Percentiles rank a stretch among this genome's conserved stretches.
phyloP scores from a whole-genome alignment of 202 grass and related monocot genomes.

The Alloteropsis angusta region DNA sequence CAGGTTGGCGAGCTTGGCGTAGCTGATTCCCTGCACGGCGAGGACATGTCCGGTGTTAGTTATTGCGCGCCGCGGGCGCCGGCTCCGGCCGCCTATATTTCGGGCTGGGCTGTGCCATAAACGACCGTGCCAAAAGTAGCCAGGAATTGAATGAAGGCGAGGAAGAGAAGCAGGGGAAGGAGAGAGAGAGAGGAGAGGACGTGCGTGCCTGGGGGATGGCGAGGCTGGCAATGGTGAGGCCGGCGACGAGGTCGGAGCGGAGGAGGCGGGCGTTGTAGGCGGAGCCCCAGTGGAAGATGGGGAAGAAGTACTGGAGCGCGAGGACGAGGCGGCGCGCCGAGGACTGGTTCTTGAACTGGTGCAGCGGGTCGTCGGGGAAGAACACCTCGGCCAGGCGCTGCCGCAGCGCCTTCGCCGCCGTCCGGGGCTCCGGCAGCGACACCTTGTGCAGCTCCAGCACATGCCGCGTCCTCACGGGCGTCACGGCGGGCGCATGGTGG shows the following conservation, averaged over 20 bases:
- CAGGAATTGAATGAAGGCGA: slow-evolving; percentile 5
- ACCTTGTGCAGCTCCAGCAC: slow-evolving; percentile 69
- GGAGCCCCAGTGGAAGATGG: slow-evolving; percentile 91
- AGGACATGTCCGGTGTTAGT: neutral
- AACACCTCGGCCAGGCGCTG: slow-evolving; percentile 74
- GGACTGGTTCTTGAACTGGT: slow-evolving; percentile 93
- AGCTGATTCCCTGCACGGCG: slow-evolving; percentile 84
- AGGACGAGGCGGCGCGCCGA: slow-evolving; percentile 47
- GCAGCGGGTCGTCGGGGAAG: slow-evolving; percentile 96
- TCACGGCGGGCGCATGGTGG: neutral
- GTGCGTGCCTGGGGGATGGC: slow-evolving; percentile 67
- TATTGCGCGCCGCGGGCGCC: neutral
- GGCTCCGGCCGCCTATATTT: neutral
- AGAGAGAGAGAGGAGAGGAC: neutral
- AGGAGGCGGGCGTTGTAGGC: slow-evolving; percentile 66
- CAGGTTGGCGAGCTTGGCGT: slow-evolving; percentile 98
- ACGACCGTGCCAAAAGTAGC: slow-evolving; percentile 23
- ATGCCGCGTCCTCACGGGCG: neutral
- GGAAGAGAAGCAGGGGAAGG: neutral
- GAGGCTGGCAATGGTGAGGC: slow-evolving; percentile 99
- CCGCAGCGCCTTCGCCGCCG: slow-evolving; percentile 39
- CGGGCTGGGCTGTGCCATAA: neutral
- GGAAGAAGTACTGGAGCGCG: slow-evolving; percentile 88
- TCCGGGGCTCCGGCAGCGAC: slow-evolving; percentile 48
- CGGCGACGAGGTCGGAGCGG: slow-evolving; percentile 81